A percentile compares a stretch with the other conserved stretches of the same genome.
Evolutionary conservation across 2,329 filamentous ascomycete species (phyloP).

Genomic region (Hypoxylon sp.): DNA sequence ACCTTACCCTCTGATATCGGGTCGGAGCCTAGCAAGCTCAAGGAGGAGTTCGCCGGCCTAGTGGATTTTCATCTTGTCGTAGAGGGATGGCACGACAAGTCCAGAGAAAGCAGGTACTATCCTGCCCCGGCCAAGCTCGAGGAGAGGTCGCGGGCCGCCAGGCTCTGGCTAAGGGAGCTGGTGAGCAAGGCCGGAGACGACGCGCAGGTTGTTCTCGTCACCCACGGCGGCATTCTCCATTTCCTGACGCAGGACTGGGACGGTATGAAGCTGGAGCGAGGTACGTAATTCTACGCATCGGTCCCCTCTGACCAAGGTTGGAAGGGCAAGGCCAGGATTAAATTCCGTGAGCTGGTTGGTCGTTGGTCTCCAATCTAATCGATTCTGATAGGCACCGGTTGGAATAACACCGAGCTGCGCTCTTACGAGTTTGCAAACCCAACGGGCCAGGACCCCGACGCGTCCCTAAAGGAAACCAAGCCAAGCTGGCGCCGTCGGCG

Average conservation of each 20-base stretch:
- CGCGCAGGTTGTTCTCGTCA: conserved; percentile 75
- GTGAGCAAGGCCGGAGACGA: conserved; percentile 55
- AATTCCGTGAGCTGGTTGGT: not conserved
- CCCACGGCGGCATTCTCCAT: conserved; percentile 85
- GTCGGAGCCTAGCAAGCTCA: conserved; percentile 61
- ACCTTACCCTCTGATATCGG: conserved; percentile 80
- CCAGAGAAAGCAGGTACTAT: conserved; percentile 52
- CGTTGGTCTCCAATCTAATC: conserved; percentile 3
- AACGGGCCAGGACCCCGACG: conserved; percentile 57
- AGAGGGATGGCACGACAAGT: conserved; percentile 77
- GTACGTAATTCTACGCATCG: conserved; percentile 45
- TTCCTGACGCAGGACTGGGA: conserved; percentile 85
- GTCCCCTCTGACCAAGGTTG: not conserved
- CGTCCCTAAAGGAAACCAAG: conserved; percentile 57
- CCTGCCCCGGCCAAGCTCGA: conserved; percentile 62
- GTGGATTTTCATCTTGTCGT: conserved; percentile 71
- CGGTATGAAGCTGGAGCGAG: conserved; percentile 56
- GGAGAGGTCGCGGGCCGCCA: conserved; percentile 65
- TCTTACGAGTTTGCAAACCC: conserved; percentile 69
- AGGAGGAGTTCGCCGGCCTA: conserved; percentile 64
- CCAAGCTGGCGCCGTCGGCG: conserved; percentile 57
- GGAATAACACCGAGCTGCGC: conserved; percentile 77
- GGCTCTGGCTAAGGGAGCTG: conserved; percentile 64
- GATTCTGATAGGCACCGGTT: conserved; percentile 67
- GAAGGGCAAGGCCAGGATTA: not conserved